Evolutionary conservation across 495 filamentous ascomycete species (phyloP).

Genomic region (Xylaria sp.): DNA sequence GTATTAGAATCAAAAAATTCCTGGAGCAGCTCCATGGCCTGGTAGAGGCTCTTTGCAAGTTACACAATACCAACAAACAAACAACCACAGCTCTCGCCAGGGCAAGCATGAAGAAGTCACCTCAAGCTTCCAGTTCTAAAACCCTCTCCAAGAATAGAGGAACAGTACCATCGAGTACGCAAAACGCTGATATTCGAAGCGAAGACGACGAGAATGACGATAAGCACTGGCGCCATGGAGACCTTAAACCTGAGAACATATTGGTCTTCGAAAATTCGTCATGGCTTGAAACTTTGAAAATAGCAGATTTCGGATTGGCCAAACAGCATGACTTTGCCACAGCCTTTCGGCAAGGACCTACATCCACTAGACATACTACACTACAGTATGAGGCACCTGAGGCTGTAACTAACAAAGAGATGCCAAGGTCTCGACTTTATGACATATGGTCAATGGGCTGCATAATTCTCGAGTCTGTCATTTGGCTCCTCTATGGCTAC

Average conservation of each 20-base stretch:
- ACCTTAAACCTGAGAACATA: conserved; percentile 39
- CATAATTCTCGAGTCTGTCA: conserved; percentile 44
- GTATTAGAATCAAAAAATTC: neutral
- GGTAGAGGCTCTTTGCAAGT: conserved; percentile 23
- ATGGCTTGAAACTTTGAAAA: conserved; percentile 33
- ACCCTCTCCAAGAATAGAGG: no score
- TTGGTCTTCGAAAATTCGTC: conserved; percentile 26
- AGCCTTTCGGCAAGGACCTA: conserved; percentile 18
- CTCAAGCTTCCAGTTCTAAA: neutral
- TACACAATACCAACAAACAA: neutral
- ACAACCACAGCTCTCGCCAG: conserved; percentile 1
- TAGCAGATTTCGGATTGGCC: conserved; percentile 41
- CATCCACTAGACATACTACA: conserved; percentile 30
- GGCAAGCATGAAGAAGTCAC: neutral
- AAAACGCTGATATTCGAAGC: no score
- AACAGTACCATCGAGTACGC: no score
- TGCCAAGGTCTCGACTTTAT: conserved; percentile 38
- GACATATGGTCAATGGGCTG: conserved; percentile 53
- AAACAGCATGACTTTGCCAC: conserved; percentile 33
- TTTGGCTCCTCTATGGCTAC: conserved; percentile 47
- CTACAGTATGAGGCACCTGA: conserved; percentile 41
- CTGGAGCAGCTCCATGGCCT: conserved; percentile 29
- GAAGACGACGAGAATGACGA: neutral
- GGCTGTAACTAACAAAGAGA: conserved; percentile 16
- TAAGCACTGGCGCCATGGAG: conserved; percentile 32